Base-by-base conservation (phyloP, 495 filamentous ascomycete species). In the Lasiosphaeriaceae sp. region DNA sequence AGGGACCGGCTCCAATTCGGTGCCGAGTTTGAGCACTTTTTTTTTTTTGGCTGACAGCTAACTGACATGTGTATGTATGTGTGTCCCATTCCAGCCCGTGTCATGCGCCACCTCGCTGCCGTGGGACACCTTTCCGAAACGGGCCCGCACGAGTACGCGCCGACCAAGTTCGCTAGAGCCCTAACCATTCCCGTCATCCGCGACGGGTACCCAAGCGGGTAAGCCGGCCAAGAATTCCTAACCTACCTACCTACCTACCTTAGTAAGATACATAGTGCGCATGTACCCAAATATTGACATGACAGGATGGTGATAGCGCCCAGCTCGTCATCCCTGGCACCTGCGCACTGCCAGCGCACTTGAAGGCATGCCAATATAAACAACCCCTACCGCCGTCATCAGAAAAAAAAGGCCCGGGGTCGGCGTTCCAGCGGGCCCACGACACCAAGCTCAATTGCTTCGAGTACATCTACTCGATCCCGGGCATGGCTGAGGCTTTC, bases 51-150 rank as follows among this genome's bases (percentile, higher is more conserved):
- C 34, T 14, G 34, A 37, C 34, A n/a, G 34, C 34, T 14, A 14
- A 37, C 9, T 14, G 34, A 37, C 14, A 37, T 37, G 34, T 1
- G n/a, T n/a, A n/a, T n/a, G n/a, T n/a, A n/a, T n/a, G n/a, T n/a
- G n/a, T 37, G 34, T 2, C 8, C 34, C 34, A 37, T 14, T 11
- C 2, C 3, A 48, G 46, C 47, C 16, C 74, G 76, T 5, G 58
- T 80, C 23, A 56, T 83, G 54, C 74, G 72, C 56, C 80, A 84
- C 47, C 57, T 83, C 0, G 72, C 70, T 11, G 74, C 80, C 48
- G 79, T 80, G 74, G 76, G 74, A 7, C 66, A 77, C 37, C 68
- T 84, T 41, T 41, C 47, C 6, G 74, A 83, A 57, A 74, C 68
- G 14, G 75, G 70, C 1, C 48, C 61, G 2, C 69, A 81, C 55